A percentile compares a stretch with the other conserved stretches of the same genome.
Conservation (phyloP, 768 basidiomycete species). For the Amanita phalloides region DNA sequence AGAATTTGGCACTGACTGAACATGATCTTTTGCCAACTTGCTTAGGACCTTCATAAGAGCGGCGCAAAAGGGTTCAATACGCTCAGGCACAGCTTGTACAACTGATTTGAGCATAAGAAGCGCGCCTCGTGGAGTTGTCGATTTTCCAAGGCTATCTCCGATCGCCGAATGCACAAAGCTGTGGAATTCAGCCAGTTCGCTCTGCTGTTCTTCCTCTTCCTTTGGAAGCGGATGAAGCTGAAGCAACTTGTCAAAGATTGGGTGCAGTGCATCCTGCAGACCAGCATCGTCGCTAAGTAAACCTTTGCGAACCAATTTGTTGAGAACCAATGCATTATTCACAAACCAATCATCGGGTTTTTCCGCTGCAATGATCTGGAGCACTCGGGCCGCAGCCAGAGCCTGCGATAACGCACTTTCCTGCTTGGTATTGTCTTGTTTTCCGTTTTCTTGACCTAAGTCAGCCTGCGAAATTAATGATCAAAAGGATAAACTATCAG, state of each 20-base stretch:
- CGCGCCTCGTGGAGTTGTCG: conserved; percentile 62
- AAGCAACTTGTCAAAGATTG: conserved; percentile 75
- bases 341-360: conserved; percentile 79
- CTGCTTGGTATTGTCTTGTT: conserved; percentile 58
- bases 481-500: not conserved
- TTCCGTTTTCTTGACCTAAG: conserved; percentile 2
- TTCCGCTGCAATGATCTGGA: conserved; percentile 76
- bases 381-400: conserved; percentile 75
- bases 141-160: conserved; percentile 68
- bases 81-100: conserved; percentile 68
- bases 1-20: conserved; percentile 38
- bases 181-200: conserved; percentile 70
- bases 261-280: conserved; percentile 74
- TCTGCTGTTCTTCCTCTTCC: conserved; percentile 66
- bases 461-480: not conserved
- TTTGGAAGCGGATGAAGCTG: conserved; percentile 68
- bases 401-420: conserved; percentile 62
- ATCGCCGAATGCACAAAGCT: conserved; percentile 65
- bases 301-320: conserved; percentile 81
- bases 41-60: conserved; percentile 76
- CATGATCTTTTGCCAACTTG: conserved; percentile 83
- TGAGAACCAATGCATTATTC: conserved; percentile 59
- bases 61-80: conserved; percentile 70
- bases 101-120: conserved; percentile 84
- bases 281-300: conserved; percentile 68